Evolutionary conservation across 352 stramenopile genomes (phyloP).

Genomic region (Globisporangium viniferum): DNA sequence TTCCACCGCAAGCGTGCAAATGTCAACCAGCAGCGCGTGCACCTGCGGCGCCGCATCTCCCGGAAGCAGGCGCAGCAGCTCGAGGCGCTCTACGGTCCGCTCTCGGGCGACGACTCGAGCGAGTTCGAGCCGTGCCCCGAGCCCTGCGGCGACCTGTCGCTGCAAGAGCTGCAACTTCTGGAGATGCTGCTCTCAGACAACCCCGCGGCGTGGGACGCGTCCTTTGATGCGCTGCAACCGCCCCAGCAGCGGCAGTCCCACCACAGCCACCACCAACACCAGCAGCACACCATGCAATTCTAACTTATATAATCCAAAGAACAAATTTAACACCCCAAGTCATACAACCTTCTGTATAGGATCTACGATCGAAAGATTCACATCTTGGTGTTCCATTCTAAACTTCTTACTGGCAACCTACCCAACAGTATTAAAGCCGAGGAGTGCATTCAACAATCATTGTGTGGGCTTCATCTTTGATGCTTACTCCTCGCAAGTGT

Average conservation of each 20-base stretch:
- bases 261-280: background rate
- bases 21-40: conserved; percentile 40
- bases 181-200: conserved; percentile 17
- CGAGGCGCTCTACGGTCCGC: conserved; percentile 10
- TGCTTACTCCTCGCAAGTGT: background rate
- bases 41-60: conserved; percentile 24
- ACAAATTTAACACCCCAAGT: background rate
- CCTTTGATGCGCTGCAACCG: background rate
- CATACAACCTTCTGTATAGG: background rate
- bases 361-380: background rate
- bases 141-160: conserved; percentile 15
- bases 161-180: conserved; percentile 14
- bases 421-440: background rate
- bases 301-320: conserved; percentile 16
- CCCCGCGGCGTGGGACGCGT: background rate
- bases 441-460: background rate
- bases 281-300: conserved; percentile 1
- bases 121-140: conserved; percentile 10
- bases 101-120: conserved; percentile 2
- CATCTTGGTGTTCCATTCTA: background rate
- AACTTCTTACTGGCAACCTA: background rate
- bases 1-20: conserved; percentile 43
- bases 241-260: background rate
- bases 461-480: background rate
- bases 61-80: conserved; percentile 15